Evolutionary conservation across 108 stramenopile species (phyloP).

Genomic region (Skeletonema marinoi): DNA sequence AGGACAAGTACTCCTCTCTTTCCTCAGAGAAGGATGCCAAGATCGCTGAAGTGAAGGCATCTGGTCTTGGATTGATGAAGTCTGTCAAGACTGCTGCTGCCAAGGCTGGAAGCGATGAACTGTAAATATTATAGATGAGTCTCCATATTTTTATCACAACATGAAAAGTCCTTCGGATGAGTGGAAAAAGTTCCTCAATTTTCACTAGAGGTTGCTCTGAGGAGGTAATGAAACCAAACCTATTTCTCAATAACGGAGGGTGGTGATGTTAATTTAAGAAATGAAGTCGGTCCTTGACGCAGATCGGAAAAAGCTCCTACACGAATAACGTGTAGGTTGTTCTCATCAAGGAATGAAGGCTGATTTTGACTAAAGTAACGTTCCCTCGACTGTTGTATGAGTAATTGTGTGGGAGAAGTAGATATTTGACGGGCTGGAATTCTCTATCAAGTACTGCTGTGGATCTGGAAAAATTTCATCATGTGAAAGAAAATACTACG

Average conservation of each 20-base stretch:
- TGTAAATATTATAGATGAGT: slow-evolving; percentile 41
- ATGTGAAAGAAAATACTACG: background rate
- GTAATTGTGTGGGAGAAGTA: background rate
- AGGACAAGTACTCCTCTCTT: slow-evolving; percentile 61
- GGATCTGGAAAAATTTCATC: background rate
- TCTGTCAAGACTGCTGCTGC: slow-evolving; percentile 60
- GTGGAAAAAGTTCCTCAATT: background rate
- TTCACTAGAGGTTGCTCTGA: background rate
- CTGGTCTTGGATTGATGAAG: slow-evolving; percentile 90
- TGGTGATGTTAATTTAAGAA: background rate
- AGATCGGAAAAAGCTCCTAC: background rate
- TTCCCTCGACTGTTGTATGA: background rate
- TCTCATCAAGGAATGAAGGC: background rate
- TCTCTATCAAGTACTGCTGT: background rate
- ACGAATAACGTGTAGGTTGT: background rate
- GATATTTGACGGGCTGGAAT: background rate
- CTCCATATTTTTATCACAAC: background rate
- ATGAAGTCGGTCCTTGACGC: background rate
- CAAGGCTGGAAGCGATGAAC: slow-evolving; percentile 54
- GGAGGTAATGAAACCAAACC: background rate
- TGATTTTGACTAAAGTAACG: background rate
- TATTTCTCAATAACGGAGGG: background rate
- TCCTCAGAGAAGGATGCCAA: slow-evolving; percentile 72
- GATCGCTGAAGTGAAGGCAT: slow-evolving; percentile 76
- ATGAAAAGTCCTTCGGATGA: background rate